These are phyloP conservation scores for Solanum clarkiae DNA, from an alignment of 257 asterid genomes.

Conservation along the genomic window DNA sequence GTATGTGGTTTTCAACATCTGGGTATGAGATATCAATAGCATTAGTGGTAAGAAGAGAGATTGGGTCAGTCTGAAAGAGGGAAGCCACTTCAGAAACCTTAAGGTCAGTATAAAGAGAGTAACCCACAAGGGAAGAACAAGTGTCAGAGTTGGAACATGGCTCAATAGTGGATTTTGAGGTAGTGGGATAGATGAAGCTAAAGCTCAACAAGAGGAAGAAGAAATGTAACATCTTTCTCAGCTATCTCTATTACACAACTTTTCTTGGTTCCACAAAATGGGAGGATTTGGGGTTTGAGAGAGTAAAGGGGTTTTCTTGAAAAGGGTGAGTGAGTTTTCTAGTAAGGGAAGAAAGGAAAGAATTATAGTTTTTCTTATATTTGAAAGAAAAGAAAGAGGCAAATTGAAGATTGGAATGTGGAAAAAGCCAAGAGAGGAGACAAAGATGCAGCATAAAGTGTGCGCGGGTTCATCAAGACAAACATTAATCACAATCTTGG, in stretches of 20 bases:
- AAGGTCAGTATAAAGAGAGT: conserved; percentile 92
- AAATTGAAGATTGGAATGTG: neutral
- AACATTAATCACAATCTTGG: neutral
- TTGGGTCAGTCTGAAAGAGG: conserved; percentile 79
- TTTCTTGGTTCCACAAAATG: neutral
- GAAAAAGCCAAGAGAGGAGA: neutral
- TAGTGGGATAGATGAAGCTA: conserved; percentile 15
- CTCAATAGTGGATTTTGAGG: conserved; percentile 79
- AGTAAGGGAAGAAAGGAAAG: neutral
- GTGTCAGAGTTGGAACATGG: conserved; percentile 77
- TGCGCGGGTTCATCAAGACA: neutral
- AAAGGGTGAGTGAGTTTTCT: neutral
- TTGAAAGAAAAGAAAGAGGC: neutral
- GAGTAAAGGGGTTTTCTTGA: neutral
- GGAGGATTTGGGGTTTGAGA: neutral
- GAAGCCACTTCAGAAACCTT: conserved; percentile 86
- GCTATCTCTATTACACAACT: neutral
- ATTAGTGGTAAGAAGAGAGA: conserved; percentile 66
- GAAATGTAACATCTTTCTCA: neutral
- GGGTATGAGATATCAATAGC: conserved; percentile 66
- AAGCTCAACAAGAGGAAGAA: conserved; percentile 3
- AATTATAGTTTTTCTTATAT: neutral
- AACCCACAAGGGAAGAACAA: conserved; percentile 69
- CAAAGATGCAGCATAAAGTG: neutral
- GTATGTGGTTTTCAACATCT: conserved; percentile 90